phyloP scores from a whole-genome alignment of 2,329 filamentous ascomycete genomes.

The Penicillium sp. region DNA sequence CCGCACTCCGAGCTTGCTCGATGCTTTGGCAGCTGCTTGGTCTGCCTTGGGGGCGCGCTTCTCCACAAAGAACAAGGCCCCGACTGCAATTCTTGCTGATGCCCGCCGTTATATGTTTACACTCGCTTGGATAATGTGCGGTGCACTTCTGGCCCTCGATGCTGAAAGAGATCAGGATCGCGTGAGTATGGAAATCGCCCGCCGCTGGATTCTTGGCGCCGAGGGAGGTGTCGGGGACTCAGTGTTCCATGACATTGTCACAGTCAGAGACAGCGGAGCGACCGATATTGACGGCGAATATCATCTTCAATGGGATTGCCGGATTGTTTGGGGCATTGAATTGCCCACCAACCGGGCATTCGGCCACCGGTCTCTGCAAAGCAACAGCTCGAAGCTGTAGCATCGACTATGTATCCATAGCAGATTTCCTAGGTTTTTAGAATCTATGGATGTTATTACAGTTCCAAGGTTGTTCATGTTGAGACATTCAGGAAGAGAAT shows the following conservation, averaged over 20 bases:
- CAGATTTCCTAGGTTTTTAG: too few relatives aligned
- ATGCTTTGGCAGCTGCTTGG: conserved; percentile 16
- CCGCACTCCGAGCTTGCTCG: conserved; percentile 1
- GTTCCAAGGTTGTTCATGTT: too few relatives aligned
- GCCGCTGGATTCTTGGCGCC: conserved; percentile 33
- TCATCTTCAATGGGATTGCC: conserved; percentile 22
- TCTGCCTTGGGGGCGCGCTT: conserved; percentile 15
- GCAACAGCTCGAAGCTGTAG: conserved; percentile 11
- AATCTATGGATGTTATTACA: too few relatives aligned
- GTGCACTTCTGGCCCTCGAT: conserved; percentile 37
- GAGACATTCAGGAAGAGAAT: too few relatives aligned
- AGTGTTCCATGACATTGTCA: conserved; percentile 24
- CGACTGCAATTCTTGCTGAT: conserved; percentile 25
- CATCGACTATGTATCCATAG: neutral
- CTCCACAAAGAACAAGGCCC: conserved; percentile 7
- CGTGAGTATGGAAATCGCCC: conserved; percentile 34
- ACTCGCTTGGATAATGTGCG: conserved; percentile 36
- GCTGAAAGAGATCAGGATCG: conserved; percentile 33
- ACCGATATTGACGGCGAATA: conserved; percentile 6
- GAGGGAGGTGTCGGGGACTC: conserved; percentile 32
- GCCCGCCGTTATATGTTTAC: conserved; percentile 35
- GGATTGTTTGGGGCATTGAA: conserved; percentile 22
- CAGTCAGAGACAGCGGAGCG: neutral
- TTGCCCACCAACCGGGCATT: conserved; percentile 17
- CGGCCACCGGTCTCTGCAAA: conserved; percentile 23